Conservation (phyloP, 805 yeast species). For the Maudiozyma saulgeensis region DNA sequence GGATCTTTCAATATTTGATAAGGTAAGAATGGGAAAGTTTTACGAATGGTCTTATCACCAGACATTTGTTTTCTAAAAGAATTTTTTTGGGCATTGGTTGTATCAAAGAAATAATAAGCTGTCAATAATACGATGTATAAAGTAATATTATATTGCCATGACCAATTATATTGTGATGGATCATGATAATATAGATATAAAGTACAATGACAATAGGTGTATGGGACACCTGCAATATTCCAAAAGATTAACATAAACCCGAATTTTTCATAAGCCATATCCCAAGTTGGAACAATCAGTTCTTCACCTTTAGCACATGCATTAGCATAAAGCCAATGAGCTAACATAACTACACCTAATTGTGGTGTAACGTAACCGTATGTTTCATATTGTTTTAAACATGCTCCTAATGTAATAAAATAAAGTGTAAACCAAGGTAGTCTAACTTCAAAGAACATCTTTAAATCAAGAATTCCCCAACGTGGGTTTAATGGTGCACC, state of each 20-base stretch:
- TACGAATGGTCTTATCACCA: constrained; percentile 70
- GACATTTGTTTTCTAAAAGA: constrained; percentile 75
- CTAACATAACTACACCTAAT: constrained; percentile 60
- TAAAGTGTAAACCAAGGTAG: constrained; percentile 91
- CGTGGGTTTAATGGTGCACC: constrained; percentile 97
- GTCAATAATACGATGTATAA: constrained; percentile 48
- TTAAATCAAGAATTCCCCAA: constrained; percentile 82
- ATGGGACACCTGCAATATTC: constrained; percentile 99
- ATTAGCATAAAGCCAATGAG: constrained; percentile 91
- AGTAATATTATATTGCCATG: constrained; percentile 46
- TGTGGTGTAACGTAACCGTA: constrained; percentile 78
- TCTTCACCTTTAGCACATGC: constrained; percentile 98
- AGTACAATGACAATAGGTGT: constrained; percentile 92
- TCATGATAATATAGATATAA: constrained; percentile 73
- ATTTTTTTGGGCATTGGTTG: constrained; percentile 91
- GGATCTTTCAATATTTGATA: constrained; percentile 77
- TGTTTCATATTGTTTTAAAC: constrained; percentile 66
- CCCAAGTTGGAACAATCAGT: constrained; percentile 96
- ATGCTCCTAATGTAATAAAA: constrained; percentile 65
- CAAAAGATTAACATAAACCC: constrained; percentile 99
- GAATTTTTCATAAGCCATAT: constrained; percentile 97
- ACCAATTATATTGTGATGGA: constrained; percentile 75
- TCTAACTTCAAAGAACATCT: constrained; percentile 96
- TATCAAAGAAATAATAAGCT: constrained; percentile 90
- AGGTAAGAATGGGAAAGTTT: constrained; percentile 90